These are phyloP conservation scores for Boeremia lycopersici DNA, from an alignment of 2,329 filamentous ascomycete genomes.

Conservation along the genomic window DNA sequence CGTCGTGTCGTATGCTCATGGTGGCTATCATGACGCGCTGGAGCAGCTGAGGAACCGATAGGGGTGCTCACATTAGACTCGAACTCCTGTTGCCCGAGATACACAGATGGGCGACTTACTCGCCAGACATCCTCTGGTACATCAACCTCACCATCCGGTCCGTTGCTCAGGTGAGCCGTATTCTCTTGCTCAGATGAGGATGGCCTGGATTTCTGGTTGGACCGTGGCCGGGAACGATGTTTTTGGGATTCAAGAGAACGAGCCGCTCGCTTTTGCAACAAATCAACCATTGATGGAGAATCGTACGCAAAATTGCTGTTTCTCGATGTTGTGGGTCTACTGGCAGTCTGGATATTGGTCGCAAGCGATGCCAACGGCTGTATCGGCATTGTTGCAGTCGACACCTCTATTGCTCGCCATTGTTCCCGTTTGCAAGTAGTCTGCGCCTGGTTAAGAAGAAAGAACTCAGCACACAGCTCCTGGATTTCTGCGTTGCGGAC, in stretches of 20 bases:
- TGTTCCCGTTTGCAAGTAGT: conserved; percentile 15
- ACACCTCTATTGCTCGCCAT: conserved; percentile 9
- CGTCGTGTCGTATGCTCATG: not conserved
- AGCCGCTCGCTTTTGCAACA: not conserved
- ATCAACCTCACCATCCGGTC: conserved; percentile 4
- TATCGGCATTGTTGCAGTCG: not conserved
- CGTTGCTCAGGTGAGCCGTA: not conserved
- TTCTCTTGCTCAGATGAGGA: not conserved
- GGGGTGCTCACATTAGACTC: conserved; percentile 21
- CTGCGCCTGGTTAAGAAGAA: not conserved
- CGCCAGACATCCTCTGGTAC: conserved; percentile 24
- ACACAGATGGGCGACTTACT: conserved; percentile 19
- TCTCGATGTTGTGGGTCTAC: not conserved
- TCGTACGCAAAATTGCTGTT: not conserved
- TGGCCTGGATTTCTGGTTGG: not conserved
- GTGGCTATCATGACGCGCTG: not conserved
- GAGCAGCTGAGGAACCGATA: conserved; percentile 12
- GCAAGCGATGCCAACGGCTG: not conserved
- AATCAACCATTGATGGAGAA: not conserved
- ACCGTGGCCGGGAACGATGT: not conserved
- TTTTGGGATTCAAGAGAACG: not conserved
- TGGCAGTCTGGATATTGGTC: too few species aligned
- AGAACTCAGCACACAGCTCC: conserved; percentile 24
- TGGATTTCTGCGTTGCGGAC: conserved; percentile 20
- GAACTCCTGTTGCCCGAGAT: not conserved